Percentiles rank a stretch among this genome's conserved stretches.
phyloP scores from a whole-genome alignment of 208 protist genomes.

The Trypanosoma cruzi region DNA sequence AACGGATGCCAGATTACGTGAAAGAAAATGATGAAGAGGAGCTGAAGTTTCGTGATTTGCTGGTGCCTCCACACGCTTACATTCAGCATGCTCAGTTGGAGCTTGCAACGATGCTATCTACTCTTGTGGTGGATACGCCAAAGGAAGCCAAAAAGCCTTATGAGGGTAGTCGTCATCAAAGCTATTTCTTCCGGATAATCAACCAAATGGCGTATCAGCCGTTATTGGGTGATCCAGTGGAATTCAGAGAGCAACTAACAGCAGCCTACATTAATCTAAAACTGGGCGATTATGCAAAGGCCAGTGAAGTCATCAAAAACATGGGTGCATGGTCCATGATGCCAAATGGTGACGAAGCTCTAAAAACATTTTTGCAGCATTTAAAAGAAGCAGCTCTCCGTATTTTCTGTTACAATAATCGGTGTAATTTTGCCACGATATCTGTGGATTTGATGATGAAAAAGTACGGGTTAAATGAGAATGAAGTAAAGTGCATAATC shows the following conservation, averaged over 20 bases:
- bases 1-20: slow-evolving; percentile 44
- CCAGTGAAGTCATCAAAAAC: slow-evolving; percentile 58
- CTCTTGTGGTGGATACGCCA: slow-evolving; percentile 68
- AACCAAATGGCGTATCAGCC: slow-evolving; percentile 40
- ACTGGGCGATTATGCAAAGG: slow-evolving; percentile 63
- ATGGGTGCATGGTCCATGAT: slow-evolving; percentile 70
- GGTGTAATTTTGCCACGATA: slow-evolving; percentile 77
- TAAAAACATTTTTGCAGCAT: slow-evolving; percentile 46
- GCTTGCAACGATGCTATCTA: slow-evolving; percentile 76
- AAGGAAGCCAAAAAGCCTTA: slow-evolving; percentile 84
- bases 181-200: slow-evolving; percentile 73
- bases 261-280: slow-evolving; percentile 72
- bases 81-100: slow-evolving; percentile 76
- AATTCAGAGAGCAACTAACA: slow-evolving; percentile 64
- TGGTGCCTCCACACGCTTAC: slow-evolving; percentile 54
- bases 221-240: slow-evolving; percentile 61
- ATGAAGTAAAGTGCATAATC: slow-evolving; percentile 59
- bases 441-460: slow-evolving; percentile 73
- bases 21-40: slow-evolving; percentile 46
- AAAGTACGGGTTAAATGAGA: slow-evolving; percentile 75
- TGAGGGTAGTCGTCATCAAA: slow-evolving; percentile 61
- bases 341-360: slow-evolving; percentile 48
- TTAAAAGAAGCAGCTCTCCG: slow-evolving; percentile 78
- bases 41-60: slow-evolving; percentile 59
- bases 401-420: slow-evolving; percentile 81